Conservation (phyloP, 495 filamentous ascomycete species). For the Trichoderma orchidacearum region DNA sequence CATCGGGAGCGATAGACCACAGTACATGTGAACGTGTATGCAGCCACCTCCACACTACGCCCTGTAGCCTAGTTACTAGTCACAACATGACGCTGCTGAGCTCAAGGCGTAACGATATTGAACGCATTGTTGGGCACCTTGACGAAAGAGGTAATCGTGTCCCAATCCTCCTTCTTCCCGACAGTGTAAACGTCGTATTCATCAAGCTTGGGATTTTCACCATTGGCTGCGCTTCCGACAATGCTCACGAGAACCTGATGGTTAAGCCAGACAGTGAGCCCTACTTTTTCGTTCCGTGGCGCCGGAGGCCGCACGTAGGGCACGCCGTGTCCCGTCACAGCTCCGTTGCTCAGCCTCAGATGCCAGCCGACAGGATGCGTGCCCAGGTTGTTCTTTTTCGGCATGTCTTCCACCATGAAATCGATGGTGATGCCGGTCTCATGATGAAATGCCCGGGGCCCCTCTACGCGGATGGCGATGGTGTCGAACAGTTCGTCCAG, state of each 20-base stretch:
- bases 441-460: background rate
- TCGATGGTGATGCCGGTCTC: background rate
- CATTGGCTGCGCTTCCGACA: background rate
- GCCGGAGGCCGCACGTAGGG: background rate
- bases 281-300: background rate
- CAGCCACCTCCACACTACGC: too few relatives aligned
- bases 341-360: background rate
- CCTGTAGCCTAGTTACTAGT: too few relatives aligned
- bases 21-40: too few relatives aligned
- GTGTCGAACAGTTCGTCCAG: background rate
- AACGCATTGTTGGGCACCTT: background rate
- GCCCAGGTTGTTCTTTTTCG: background rate
- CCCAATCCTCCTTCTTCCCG: background rate
- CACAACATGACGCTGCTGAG: too few relatives aligned
- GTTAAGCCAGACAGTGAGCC: background rate
- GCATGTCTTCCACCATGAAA: background rate
- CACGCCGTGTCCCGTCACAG: background rate
- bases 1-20: too few relatives aligned
- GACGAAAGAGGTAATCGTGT: background rate
- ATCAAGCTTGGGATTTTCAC: background rate
- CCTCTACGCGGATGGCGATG: background rate
- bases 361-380: background rate
- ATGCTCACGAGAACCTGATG: background rate
- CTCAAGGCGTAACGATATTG: background rate
- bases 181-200: background rate